Conservation (phyloP, 2,329 filamentous ascomycete genomes). For the Colletotrichum liaoningense region DNA sequence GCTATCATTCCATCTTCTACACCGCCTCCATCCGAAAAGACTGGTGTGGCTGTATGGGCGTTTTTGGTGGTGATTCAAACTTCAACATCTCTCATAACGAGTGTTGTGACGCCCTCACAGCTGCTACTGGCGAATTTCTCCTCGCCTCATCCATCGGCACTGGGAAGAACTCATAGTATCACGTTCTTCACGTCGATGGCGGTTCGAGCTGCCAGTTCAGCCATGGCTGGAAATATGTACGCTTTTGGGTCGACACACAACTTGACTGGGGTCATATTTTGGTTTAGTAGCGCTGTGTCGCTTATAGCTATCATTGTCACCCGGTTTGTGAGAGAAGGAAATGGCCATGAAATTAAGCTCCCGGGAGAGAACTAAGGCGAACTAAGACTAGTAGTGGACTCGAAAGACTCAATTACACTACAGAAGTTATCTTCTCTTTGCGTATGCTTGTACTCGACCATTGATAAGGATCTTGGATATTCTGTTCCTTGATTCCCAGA, state of each 20-base stretch:
- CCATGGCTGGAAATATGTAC: background rate
- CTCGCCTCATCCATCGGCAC: background rate
- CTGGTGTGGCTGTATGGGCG: background rate
- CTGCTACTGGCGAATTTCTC: background rate
- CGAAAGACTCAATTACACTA: no score
- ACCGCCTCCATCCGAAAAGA: background rate
- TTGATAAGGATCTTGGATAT: no score
- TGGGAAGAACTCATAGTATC: background rate
- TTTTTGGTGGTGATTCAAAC: background rate
- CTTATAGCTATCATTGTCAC: background rate
- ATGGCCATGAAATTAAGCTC: background rate
- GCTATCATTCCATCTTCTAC: background rate
- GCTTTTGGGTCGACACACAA: background rate
- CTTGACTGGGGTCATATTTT: background rate
- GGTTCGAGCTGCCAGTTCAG: background rate
- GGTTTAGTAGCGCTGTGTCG: background rate
- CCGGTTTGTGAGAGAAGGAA: constrained; percentile 1
- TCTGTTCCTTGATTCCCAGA: no score
- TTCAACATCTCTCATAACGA: background rate
- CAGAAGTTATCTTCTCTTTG: no score
- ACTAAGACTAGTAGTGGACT: no score
- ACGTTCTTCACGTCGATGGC: background rate
- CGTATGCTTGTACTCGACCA: no score
- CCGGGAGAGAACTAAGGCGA: background rate
- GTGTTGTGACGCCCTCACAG: background rate